A percentile compares a stretch with the other conserved stretches of the same genome.
phyloP scores from a whole-genome alignment of 169 alveolate genomes.

The Toxoplasma gondii region DNA sequence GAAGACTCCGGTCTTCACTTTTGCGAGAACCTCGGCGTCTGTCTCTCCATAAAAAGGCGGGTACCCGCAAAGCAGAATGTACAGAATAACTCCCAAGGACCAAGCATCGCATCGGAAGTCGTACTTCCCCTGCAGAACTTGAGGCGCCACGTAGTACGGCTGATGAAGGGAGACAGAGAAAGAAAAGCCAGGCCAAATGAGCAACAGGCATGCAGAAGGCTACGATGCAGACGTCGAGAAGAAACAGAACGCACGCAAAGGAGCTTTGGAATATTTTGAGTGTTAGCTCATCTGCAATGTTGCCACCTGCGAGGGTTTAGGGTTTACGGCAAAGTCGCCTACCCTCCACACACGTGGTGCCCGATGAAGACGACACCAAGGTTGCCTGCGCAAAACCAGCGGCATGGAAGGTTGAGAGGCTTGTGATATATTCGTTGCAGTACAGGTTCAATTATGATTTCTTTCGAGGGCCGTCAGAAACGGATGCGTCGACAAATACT shows the following conservation, averaged over 20 bases:
- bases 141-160: slow-evolving; percentile 88
- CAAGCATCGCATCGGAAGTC: slow-evolving; percentile 90
- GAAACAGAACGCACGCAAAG: neutral
- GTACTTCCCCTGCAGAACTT: slow-evolving; percentile 81
- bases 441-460: too few species aligned
- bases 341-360: too few species aligned
- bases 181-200: neutral
- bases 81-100: slow-evolving; percentile 84
- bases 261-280: neutral
- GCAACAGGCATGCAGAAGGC: neutral
- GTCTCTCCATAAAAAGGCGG: slow-evolving; percentile 92
- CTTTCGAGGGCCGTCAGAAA: neutral
- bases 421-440: too few species aligned
- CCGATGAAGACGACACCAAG: too few species aligned
- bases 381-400: too few species aligned
- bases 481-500: neutral
- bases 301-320: too few species aligned
- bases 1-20: slow-evolving; percentile 88
- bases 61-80: slow-evolving; percentile 87
- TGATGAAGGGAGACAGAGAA: neutral
- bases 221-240: neutral
- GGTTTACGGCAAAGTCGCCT: too few species aligned
- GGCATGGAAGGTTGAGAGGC: too few species aligned
- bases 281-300: neutral
- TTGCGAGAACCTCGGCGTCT: slow-evolving; percentile 84